Evolutionary conservation across 2,329 filamentous ascomycete species (phyloP).

Genomic region (Didymella segeticola): DNA sequence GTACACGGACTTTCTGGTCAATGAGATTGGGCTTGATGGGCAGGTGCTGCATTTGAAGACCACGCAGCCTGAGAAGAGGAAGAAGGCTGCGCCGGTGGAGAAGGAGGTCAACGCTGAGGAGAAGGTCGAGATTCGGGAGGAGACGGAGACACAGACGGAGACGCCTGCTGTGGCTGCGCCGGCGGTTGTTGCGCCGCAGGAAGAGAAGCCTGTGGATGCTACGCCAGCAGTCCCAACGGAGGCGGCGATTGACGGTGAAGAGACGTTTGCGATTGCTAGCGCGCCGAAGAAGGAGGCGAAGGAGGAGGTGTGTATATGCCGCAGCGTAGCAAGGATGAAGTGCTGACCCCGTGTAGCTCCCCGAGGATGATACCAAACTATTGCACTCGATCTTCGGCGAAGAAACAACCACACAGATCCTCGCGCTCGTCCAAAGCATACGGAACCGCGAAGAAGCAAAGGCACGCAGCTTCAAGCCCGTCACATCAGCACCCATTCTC

Average conservation of each 20-base stretch:
- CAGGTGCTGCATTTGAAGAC: slow-evolving; percentile 74
- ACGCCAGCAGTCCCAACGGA: slow-evolving; percentile 9
- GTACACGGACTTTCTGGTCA: slow-evolving; percentile 92
- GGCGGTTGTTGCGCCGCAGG: slow-evolving; percentile 24
- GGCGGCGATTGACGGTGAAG: slow-evolving; percentile 25
- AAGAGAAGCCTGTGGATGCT: slow-evolving; percentile 30
- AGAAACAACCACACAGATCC: slow-evolving; percentile 57
- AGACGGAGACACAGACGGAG: slow-evolving; percentile 23
- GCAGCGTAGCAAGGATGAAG: not conserved
- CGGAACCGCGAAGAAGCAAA: slow-evolving; percentile 62
- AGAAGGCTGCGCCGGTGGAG: slow-evolving; percentile 11
- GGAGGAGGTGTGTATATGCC: slow-evolving; percentile 17
- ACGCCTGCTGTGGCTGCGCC: slow-evolving; percentile 22
- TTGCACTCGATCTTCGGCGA: slow-evolving; percentile 60
- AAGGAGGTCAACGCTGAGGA: not conserved
- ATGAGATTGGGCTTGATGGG: slow-evolving; percentile 81
- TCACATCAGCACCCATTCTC: slow-evolving; percentile 62
- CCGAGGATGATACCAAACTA: slow-evolving; percentile 46
- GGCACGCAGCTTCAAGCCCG: slow-evolving; percentile 60
- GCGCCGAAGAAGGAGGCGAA: slow-evolving; percentile 18
- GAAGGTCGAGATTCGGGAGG: slow-evolving; percentile 30
- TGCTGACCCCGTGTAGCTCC: slow-evolving; percentile 36
- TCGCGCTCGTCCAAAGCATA: slow-evolving; percentile 63
- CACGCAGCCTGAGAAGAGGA: slow-evolving; percentile 40
- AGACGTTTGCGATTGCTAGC: slow-evolving; percentile 26